Conservation (phyloP, 768 basidiomycete genomes). For the Phlebiopsis flavidoalba region DNA sequence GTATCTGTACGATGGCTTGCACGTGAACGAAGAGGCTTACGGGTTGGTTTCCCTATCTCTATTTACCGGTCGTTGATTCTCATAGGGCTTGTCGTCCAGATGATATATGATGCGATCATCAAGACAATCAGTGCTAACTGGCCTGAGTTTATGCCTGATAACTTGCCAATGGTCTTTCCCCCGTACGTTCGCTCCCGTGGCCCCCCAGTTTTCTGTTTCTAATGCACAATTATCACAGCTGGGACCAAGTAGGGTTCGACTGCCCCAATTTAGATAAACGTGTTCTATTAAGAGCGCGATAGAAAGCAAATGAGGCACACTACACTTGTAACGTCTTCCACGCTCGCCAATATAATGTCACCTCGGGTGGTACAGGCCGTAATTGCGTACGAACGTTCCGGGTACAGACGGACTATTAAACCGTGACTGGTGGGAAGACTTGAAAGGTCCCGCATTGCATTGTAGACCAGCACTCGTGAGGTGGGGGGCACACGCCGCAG, state of each 20-base stretch:
- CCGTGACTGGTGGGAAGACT: no score
- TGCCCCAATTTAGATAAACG: constrained; percentile 1
- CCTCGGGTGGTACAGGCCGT: no score
- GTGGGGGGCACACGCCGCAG: no score
- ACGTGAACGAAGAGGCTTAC: constrained; percentile 74
- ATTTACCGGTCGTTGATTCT: neutral
- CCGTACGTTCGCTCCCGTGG: constrained; percentile 36
- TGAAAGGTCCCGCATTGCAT: no score
- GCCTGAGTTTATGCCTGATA: constrained; percentile 68
- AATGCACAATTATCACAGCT: constrained; percentile 1
- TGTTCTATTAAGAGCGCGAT: neutral
- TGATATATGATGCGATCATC: constrained; percentile 61
- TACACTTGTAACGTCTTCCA: neutral
- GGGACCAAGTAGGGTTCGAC: constrained; percentile 3
- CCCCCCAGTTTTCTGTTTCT: no score
- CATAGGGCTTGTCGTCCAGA: constrained; percentile 30
- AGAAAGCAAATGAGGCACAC: neutral
- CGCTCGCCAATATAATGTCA: no score
- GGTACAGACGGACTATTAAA: no score
- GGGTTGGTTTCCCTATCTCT: constrained; percentile 37
- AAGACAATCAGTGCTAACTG: constrained; percentile 49
- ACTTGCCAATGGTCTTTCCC: constrained; percentile 51
- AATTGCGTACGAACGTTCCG: no score
- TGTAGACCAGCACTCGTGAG: no score
- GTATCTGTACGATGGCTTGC: constrained; percentile 73